Conservation (phyloP, 1,139 yeast genomes). For the Debaryomyces psychrophilus region DNA sequence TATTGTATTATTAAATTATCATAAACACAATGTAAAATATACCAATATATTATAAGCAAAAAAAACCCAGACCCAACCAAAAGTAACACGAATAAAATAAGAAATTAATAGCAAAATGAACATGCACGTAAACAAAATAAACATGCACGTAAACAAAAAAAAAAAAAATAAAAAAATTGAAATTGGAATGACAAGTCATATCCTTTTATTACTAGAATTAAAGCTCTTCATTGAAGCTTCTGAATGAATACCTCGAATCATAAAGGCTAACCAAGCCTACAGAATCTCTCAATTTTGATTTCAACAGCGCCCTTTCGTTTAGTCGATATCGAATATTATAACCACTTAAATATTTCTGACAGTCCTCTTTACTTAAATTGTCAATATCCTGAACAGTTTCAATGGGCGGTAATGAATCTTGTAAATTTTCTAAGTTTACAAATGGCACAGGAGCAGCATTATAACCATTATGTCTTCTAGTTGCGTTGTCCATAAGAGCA, state of each 20-base stretch:
- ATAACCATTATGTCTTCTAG: background rate
- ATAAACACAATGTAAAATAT: too few species aligned
- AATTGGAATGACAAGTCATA: too few species aligned
- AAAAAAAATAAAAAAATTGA: too few species aligned
- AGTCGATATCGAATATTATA: background rate
- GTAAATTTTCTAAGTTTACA: background rate
- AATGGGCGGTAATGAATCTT: background rate
- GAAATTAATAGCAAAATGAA: too few species aligned
- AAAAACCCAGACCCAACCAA: too few species aligned
- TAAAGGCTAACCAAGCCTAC: background rate
- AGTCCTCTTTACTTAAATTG: background rate
- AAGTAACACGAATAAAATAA: too few species aligned
- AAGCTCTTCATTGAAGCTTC: background rate
- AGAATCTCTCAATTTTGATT: background rate
- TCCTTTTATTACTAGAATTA: too few species aligned
- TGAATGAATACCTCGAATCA: background rate
- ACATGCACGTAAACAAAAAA: too few species aligned
- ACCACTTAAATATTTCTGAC: background rate
- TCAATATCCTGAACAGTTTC: background rate
- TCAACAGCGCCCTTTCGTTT: background rate
- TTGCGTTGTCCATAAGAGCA: background rate
- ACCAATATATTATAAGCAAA: too few species aligned
- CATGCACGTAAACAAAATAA: too few species aligned
- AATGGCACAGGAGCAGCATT: background rate
- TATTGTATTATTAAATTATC: too few species aligned